Evolutionary conservation across 805 yeast genomes (phyloP), one percentile per base, ranked within the genome.

Genomic region (Starmerella davenportii): DNA sequence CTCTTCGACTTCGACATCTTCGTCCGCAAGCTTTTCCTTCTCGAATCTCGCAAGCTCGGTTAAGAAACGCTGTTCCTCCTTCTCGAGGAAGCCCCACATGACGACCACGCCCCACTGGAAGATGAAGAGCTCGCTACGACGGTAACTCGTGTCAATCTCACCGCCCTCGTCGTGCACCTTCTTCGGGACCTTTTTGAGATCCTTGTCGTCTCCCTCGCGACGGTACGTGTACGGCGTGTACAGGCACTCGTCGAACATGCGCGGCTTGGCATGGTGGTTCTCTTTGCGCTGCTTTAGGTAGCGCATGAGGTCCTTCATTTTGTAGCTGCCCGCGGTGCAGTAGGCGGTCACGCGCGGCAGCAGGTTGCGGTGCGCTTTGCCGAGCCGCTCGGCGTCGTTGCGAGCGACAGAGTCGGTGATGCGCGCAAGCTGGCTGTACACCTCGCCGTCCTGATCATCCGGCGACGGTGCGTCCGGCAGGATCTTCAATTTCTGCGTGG

Each of bases 51-150:
- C 93, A 48, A 90, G 61, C 52, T 87, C 95, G 37, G 68, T 69
- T 39, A 90, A 60, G 49, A 90, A 80, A 37, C 82, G 74, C 38
- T 65, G 64, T 54, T 90, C 98, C 57, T 90, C 96, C 38, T 73
- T 68, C 38, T 73, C 68, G 2, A 82, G 72, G 52, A 81, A 90
- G 0, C 98, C 98, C 98, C 98, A 90, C 63, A 90, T 61, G 1
- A 90, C 93, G 24, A 82, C 74, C n/a, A 90, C 98, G 17, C 98
- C 98, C 57, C 90, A 90, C 51, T 85, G 95, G 61, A 90, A 90
- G 5, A 90, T 64, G 53, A 85, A 90, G 7, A 84, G 64, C 54
- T 85, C 96, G 50, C 76, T 77, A 38, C 85, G 82, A 35, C 87
- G 75, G 55, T 85, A 95, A 40, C 84, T 84, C 38, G 85, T 74